Conservation (phyloP, 768 basidiomycete genomes). For the Amanita subjunquillea region DNA sequence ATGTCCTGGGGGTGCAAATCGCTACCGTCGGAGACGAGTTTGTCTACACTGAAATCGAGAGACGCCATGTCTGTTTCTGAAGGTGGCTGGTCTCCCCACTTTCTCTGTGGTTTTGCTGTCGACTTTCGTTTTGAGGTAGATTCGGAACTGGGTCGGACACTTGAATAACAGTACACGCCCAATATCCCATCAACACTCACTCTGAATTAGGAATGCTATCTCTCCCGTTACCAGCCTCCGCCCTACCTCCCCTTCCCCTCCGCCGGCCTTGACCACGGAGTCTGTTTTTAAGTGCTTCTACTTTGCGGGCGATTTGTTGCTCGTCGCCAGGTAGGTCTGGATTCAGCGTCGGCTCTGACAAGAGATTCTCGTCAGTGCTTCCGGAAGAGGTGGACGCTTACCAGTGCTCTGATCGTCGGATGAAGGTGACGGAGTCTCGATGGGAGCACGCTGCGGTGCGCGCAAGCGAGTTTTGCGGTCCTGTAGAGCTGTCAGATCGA, state of each 20-base stretch:
- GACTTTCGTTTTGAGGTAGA: slow-evolving; percentile 49
- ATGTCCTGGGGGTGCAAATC: slow-evolving; percentile 35
- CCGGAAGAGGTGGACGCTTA: slow-evolving; percentile 17
- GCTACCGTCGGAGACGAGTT: slow-evolving; percentile 24
- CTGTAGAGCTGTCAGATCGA: slow-evolving; percentile 22
- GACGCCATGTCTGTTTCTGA: slow-evolving; percentile 87
- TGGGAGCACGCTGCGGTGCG: slow-evolving; percentile 23
- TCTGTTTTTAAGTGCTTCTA: slow-evolving; percentile 80
- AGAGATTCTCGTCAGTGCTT: not conserved
- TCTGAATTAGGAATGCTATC: slow-evolving; percentile 62
- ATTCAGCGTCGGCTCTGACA: slow-evolving; percentile 24
- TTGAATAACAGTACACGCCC: not conserved
- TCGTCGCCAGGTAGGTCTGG: slow-evolving; percentile 57
- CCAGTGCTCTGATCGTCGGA: slow-evolving; percentile 56
- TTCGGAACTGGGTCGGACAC: slow-evolving; percentile 38
- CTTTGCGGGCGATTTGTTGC: slow-evolving; percentile 87
- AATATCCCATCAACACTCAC: slow-evolving; percentile 30
- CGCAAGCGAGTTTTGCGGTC: slow-evolving; percentile 64
- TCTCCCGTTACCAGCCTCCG: slow-evolving; percentile 42
- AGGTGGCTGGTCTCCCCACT: slow-evolving; percentile 82
- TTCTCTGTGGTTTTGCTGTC: slow-evolving; percentile 69
- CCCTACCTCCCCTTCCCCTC: slow-evolving; percentile 42
- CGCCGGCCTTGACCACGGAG: slow-evolving; percentile 67
- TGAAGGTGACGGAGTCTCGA: slow-evolving; percentile 35
- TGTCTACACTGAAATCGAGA: slow-evolving; percentile 76